Evolutionary conservation across 2,329 filamentous ascomycete genomes (phyloP).

Genomic region (Epichloe festucae): DNA sequence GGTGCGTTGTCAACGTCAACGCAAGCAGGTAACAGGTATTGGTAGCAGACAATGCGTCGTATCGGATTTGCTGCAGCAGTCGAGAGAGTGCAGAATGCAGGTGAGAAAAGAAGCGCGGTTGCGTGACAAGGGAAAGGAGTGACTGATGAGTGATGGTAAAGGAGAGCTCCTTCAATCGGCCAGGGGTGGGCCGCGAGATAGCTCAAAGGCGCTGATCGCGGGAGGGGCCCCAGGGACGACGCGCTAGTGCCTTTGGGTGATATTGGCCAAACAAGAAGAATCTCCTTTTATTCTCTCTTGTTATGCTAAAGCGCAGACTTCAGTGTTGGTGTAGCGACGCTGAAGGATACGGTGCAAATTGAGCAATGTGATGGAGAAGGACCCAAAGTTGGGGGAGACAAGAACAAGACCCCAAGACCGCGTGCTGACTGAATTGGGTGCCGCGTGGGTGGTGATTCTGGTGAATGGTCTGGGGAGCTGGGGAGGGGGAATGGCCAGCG

Average conservation of each 20-base stretch:
- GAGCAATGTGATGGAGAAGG: background rate
- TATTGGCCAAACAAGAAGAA: background rate
- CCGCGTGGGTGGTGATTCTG: background rate
- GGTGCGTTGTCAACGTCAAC: background rate
- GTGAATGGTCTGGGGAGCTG: background rate
- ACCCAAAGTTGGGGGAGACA: too few relatives aligned
- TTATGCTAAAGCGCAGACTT: background rate
- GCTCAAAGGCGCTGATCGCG: conserved; percentile 22
- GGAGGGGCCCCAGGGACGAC: conserved; percentile 17
- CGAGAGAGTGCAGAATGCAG: conserved; percentile 9
- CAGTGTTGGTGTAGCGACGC: background rate
- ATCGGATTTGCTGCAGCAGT: conserved; percentile 6
- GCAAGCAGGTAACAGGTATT: background rate
- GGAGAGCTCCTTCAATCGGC: conserved; percentile 9
- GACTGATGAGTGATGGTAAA: conserved; percentile 25
- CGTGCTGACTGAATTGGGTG: too few relatives aligned
- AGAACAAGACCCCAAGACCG: too few relatives aligned
- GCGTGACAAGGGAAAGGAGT: conserved; percentile 22
- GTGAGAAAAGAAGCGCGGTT: background rate
- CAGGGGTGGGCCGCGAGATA: conserved; percentile 7
- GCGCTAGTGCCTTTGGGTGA: conserved; percentile 12
- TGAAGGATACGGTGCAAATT: background rate
- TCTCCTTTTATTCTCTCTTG: background rate
- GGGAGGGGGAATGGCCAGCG: background rate
- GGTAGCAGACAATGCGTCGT: background rate